Conservation (phyloP, 2,329 filamentous ascomycete species). For the Beauveria asiatica region DNA sequence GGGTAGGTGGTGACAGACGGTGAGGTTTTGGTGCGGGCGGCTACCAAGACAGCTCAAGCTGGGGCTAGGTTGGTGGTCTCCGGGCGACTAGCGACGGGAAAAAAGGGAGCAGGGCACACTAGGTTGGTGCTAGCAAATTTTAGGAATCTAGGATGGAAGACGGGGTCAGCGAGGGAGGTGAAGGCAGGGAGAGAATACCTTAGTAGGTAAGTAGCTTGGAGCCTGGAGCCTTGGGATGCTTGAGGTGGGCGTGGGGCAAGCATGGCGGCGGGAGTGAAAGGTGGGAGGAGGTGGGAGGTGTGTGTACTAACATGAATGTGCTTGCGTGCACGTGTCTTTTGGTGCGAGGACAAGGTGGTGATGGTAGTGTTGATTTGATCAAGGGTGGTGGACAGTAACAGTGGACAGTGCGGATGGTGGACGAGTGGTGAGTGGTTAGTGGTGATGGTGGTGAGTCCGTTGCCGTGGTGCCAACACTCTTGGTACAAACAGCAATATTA, state of each 20-base stretch:
- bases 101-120: neutral
- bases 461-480: neutral
- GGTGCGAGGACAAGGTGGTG: neutral
- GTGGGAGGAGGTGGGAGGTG: neutral
- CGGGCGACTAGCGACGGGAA: neutral
- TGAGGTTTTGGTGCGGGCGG: slow-evolving; percentile 6
- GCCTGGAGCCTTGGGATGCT: too few relatives aligned
- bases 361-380: neutral
- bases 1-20: slow-evolving; percentile 3
- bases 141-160: neutral
- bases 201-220: neutral
- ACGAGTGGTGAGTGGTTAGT: neutral
- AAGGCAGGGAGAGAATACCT: slow-evolving; percentile 7
- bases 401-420: neutral
- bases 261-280: neutral
- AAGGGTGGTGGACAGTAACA: neutral
- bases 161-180: neutral
- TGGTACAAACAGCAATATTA: neutral
- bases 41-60: neutral
- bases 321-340: neutral
- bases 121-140: neutral
- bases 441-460: neutral
- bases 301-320: neutral
- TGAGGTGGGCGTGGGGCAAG: neutral
- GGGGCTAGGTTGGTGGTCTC: neutral